Evolutionary conservation across 371 early-diverging fungal genomes (phyloP).

Genomic region (Mortierella sp.): DNA sequence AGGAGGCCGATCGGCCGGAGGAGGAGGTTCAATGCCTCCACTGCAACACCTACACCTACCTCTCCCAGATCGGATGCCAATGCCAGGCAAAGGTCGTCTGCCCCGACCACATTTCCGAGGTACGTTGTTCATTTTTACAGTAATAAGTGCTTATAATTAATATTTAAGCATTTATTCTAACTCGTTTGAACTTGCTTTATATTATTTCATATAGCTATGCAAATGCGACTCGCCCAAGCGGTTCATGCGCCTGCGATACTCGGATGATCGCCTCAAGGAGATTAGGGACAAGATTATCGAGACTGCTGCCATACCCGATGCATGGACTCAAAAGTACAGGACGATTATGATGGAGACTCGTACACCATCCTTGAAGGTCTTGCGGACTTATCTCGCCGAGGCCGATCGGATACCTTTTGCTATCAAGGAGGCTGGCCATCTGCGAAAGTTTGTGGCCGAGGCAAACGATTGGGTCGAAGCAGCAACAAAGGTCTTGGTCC

Average conservation of each 20-base stretch:
- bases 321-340: slow-evolving; percentile 62
- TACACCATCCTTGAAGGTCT: slow-evolving; percentile 65
- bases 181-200: neutral
- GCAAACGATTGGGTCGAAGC: slow-evolving; percentile 66
- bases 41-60: slow-evolving; percentile 80
- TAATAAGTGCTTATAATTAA: neutral
- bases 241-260: slow-evolving; percentile 64
- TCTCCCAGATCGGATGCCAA: slow-evolving; percentile 75
- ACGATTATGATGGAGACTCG: slow-evolving; percentile 59
- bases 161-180: neutral
- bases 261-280: slow-evolving; percentile 66
- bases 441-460: slow-evolving; percentile 62
- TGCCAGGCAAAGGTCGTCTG: slow-evolving; percentile 77
- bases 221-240: slow-evolving; percentile 61
- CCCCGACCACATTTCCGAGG: slow-evolving; percentile 68
- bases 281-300: slow-evolving; percentile 51
- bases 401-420: slow-evolving; percentile 65
- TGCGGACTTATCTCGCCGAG: slow-evolving; percentile 64
- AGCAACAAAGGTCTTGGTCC: slow-evolving; percentile 58
- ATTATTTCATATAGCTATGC: slow-evolving; percentile 59
- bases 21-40: slow-evolving; percentile 77
- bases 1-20: slow-evolving; percentile 61
- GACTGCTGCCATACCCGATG: slow-evolving; percentile 49
- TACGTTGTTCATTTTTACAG: neutral
- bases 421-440: slow-evolving; percentile 60